Evolutionary conservation across 495 filamentous ascomycete species (phyloP).

Genomic region (Trichoderma virens): DNA sequence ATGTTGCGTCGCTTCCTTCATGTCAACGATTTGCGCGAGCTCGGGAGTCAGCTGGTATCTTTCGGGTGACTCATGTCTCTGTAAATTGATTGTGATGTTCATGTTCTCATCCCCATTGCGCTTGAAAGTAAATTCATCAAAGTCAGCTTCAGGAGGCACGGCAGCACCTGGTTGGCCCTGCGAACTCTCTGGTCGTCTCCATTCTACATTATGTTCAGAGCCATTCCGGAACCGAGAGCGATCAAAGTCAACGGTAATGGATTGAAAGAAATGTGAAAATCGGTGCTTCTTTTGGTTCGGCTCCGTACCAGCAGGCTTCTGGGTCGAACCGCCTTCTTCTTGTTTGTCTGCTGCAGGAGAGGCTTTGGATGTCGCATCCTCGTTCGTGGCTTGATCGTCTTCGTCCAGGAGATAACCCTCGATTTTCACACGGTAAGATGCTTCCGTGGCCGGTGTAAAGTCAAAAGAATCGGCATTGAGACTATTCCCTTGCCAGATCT

Average conservation of each 20-base stretch:
- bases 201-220: constrained; percentile 53
- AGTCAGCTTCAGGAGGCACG: constrained; percentile 55
- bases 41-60: constrained; percentile 66
- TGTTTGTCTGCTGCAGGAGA: constrained; percentile 31
- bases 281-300: constrained; percentile 42
- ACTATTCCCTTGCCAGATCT: constrained; percentile 75
- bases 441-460: constrained; percentile 58
- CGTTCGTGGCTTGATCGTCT: constrained; percentile 40
- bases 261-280: constrained; percentile 94
- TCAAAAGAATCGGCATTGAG: constrained; percentile 65
- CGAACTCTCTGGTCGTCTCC: constrained; percentile 58
- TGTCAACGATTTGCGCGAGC: constrained; percentile 79
- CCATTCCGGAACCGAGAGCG: constrained; percentile 43
- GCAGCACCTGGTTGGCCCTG: neutral
- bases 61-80: constrained; percentile 78
- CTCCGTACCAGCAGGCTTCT: constrained; percentile 58
- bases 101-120: constrained; percentile 84
- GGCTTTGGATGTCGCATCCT: constrained; percentile 20
- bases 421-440: constrained; percentile 83
- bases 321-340: constrained; percentile 37
- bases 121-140: constrained; percentile 88
- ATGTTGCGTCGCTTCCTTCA: constrained; percentile 74
- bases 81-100: constrained; percentile 83
- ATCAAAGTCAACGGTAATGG: constrained; percentile 81
- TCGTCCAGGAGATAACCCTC: constrained; percentile 85